These are phyloP conservation scores for Talaromyces atroroseus DNA, from an alignment of 2,329 filamentous ascomycete species.

Conservation along the genomic window DNA sequence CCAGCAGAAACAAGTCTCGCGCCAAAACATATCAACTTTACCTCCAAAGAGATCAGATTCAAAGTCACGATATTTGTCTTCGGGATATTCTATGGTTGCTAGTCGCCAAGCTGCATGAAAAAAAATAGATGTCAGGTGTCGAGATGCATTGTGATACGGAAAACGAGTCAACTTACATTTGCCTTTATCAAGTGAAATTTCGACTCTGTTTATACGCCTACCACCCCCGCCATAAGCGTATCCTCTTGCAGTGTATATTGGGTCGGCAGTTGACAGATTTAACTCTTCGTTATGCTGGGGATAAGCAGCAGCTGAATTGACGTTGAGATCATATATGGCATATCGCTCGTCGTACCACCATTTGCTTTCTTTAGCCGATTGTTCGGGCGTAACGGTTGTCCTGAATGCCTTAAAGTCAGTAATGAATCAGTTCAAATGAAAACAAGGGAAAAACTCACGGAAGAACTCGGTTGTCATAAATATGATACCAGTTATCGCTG, in stretches of 20 bases:
- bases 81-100: slow-evolving; percentile 72
- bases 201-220: slow-evolving; percentile 73
- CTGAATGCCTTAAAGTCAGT: slow-evolving; percentile 24
- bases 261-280: slow-evolving; percentile 41
- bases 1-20: slow-evolving; percentile 83
- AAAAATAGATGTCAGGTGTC: slow-evolving; percentile 12
- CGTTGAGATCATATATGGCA: slow-evolving; percentile 85
- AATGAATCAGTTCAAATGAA: neutral
- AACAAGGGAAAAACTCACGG: slow-evolving; percentile 44
- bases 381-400: slow-evolving; percentile 75
- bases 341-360: slow-evolving; percentile 89
- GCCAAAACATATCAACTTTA: slow-evolving; percentile 71
- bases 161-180: slow-evolving; percentile 42
- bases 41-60: slow-evolving; percentile 66
- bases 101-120: slow-evolving; percentile 58
- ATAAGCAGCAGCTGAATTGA: slow-evolving; percentile 75
- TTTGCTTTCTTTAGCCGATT: slow-evolving; percentile 62
- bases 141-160: neutral
- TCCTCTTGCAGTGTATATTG: slow-evolving; percentile 63
- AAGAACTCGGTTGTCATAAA: slow-evolving; percentile 85
- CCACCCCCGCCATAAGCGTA: slow-evolving; percentile 89
- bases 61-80: slow-evolving; percentile 71
- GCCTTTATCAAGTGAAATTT: slow-evolving; percentile 77
- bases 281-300: slow-evolving; percentile 72
- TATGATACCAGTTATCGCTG: slow-evolving; percentile 93